Base-by-base conservation (phyloP, 129 eudicot genomes). In the Chrysanthemum seticuspe region DNA sequence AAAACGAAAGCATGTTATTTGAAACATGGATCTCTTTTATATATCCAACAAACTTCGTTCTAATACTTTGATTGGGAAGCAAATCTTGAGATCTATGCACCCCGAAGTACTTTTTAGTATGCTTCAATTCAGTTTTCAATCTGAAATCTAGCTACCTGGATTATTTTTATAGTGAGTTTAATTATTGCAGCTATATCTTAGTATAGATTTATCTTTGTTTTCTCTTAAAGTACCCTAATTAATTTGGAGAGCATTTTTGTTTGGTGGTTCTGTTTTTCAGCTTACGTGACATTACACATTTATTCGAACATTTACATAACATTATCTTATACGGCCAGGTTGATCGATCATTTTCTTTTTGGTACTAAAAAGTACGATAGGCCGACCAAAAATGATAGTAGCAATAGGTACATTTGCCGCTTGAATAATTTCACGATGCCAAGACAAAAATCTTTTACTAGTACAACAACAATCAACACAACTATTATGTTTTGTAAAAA, bases 371-470 rank as follows among this genome's bases (percentile, higher is more conserved):
- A 27, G 48, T 69, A 69, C 27, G n/a, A 25, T 68, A 69, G 10
- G 10, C 15, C 15, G 21, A 52, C 14, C 19, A 52, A 3, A 13
- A 51, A 69, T 10, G n/a, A 21, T 14, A 25, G 50, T 10, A 48
- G 71, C 19, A 68, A 68, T 68, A 18, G 16, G 71, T 67, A 67
- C 71, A 47, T 10, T 67, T 67, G 71, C 29, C 71, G 21, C 11
- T 23, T 44, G 13, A 36, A 44, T 44, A 67, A 19, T 45, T 45
- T 44, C 36, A 15, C 18, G 13, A 44, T 19, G 14, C 5, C 5
- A 19, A 16, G n/a, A 45, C 19, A 31, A 67, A 67, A 65, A 18
- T 58, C 4, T 9, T 18, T 36, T 13, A 44, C 11, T 45, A 16
- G 25, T 45, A 66, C 31, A 14, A 66, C 2, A 27, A 45, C 47